Percentiles rank a stretch among this genome's conserved stretches.
Conservation (phyloP, 164 flowering plant genomes). For the Nelumbo lutea region DNA sequence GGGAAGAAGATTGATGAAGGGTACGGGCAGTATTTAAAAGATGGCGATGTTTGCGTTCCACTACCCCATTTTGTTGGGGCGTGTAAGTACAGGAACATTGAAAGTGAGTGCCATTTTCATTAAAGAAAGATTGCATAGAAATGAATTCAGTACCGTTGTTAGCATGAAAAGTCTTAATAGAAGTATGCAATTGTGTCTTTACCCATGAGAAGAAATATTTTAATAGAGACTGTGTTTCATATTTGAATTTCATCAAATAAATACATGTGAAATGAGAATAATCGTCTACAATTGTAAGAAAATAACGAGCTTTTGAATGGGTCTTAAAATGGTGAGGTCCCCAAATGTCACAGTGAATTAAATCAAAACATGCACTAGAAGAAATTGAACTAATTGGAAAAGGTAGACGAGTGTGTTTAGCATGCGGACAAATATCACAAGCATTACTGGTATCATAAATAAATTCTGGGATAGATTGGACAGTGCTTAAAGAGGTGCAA, state of each 20-base stretch:
- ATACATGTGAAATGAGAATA: too few relatives aligned
- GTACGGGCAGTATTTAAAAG: background rate
- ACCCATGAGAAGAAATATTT: background rate
- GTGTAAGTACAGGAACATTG: too few relatives aligned
- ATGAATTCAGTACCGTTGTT: background rate
- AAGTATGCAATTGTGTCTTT: background rate
- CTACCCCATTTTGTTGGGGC: too few relatives aligned
- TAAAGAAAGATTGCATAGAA: background rate
- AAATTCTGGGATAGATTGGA: background rate
- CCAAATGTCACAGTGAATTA: too few relatives aligned
- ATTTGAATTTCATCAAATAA: background rate
- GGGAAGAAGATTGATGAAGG: background rate
- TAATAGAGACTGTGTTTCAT: background rate
- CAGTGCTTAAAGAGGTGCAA: too few relatives aligned
- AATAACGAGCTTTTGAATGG: background rate
- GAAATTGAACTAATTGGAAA: background rate
- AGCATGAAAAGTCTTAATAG: background rate
- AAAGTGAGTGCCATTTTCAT: background rate
- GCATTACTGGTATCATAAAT: background rate
- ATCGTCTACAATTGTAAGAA: background rate
- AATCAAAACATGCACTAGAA: background rate
- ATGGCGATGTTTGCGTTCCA: constrained; percentile 2
- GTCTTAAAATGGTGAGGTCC: background rate
- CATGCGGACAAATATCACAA: background rate
- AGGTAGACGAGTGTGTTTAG: background rate